A percentile compares a stretch with the other conserved stretches of the same genome.
phyloP scores from a whole-genome alignment of 306 rosid species.

The Abrus precatorius region DNA sequence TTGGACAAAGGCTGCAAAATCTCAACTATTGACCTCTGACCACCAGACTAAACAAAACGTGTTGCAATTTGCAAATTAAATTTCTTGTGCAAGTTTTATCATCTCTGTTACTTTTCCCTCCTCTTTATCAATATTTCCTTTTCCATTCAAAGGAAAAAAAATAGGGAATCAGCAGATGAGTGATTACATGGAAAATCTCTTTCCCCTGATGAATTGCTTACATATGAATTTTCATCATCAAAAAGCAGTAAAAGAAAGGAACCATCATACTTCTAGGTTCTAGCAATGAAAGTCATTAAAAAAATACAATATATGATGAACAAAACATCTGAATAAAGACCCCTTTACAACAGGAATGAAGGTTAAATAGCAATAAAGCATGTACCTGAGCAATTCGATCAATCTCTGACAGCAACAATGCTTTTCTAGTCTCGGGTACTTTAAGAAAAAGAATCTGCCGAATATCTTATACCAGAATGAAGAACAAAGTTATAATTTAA shows the following conservation, averaged over 20 bases:
- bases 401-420: conserved; percentile 80
- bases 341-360: conserved; percentile 16
- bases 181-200: conserved; percentile 2
- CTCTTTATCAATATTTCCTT: conserved; percentile 18
- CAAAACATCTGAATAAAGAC: conserved; percentile 1
- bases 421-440: conserved; percentile 90
- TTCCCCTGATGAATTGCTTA: conserved; percentile 22
- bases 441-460: conserved; percentile 88
- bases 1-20: conserved; percentile 1
- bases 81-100: neutral
- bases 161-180: conserved; percentile 8
- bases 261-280: conserved; percentile 32
- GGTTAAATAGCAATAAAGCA: conserved; percentile 31
- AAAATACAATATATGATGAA: conserved; percentile 19
- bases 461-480: conserved; percentile 75
- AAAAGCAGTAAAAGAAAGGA: conserved; percentile 31
- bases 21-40: conserved; percentile 1
- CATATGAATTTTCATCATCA: conserved; percentile 19
- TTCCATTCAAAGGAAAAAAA: conserved; percentile 4
- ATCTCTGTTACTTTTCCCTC: conserved; percentile 9
- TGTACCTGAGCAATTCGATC: conserved; percentile 93
- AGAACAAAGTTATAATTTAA: conserved; percentile 50
- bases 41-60: conserved; percentile 4
- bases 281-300: conserved; percentile 12
- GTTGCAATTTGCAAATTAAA: conserved; percentile 31